Percentiles rank a stretch among this genome's conserved stretches.
Conservation (phyloP, 768 basidiomycete species). For the Suillus subluteus region DNA sequence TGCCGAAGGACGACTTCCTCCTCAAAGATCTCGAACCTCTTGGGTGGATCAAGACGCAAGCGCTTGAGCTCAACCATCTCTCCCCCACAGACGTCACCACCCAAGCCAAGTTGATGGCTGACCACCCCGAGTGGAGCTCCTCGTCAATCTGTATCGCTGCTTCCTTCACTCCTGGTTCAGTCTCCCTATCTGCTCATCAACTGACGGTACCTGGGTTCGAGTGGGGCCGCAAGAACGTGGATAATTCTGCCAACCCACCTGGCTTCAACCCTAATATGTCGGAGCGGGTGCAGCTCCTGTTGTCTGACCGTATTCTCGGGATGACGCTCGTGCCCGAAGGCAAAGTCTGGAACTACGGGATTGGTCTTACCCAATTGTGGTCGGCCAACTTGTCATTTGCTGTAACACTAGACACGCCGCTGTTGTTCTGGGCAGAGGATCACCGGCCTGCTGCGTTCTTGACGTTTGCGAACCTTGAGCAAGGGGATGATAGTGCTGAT, state of each 20-base stretch:
- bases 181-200: conserved; percentile 92
- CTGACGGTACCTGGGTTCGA: conserved; percentile 93
- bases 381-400: conserved; percentile 78
- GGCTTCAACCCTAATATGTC: conserved; percentile 99
- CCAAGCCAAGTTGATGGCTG: conserved; percentile 96
- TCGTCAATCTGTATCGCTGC: conserved; percentile 92
- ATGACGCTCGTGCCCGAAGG: conserved; percentile 96
- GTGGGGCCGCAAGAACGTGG: conserved; percentile 94
- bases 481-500: conserved; percentile 91
- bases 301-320: conserved; percentile 95
- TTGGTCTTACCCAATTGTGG: conserved; percentile 93
- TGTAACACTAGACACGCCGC: conserved; percentile 89
- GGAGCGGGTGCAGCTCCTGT: conserved; percentile 87
- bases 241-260: conserved; percentile 81
- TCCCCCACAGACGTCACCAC: conserved; percentile 92
- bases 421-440: conserved; percentile 95
- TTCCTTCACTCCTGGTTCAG: conserved; percentile 97
- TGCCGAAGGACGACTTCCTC: conserved; percentile 94
- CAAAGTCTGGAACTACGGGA: conserved; percentile 95
- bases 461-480: conserved; percentile 89
- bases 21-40: conserved; percentile 94
- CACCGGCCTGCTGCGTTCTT: conserved; percentile 95
- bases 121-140: conserved; percentile 93
- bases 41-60: conserved; percentile 97
- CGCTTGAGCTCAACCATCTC: conserved; percentile 88